These are phyloP conservation scores for Pyropia yezoensis DNA, from an alignment of 23 red algal genomes.

Conservation along the genomic window DNA sequence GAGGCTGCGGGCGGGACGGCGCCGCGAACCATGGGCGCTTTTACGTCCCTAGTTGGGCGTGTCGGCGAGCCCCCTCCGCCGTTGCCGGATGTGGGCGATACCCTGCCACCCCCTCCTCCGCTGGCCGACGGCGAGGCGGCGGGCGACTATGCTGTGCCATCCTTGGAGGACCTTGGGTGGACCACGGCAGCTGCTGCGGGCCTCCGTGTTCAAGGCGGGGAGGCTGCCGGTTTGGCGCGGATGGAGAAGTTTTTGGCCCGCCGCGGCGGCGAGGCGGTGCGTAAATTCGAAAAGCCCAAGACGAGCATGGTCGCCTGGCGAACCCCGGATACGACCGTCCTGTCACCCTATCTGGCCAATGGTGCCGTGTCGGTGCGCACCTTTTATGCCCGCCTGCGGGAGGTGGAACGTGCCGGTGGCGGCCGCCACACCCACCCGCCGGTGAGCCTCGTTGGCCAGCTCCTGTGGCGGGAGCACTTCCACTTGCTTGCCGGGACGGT, in stretches of 20 bases:
- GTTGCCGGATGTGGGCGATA: background rate
- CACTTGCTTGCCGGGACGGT: slow-evolving; percentile 32
- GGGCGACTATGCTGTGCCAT: background rate
- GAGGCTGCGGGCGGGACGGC: slow-evolving; percentile 9
- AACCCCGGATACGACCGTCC: slow-evolving; percentile 59
- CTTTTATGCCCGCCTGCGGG: slow-evolving; percentile 36
- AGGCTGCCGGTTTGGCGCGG: slow-evolving; percentile 43
- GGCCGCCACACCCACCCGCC: slow-evolving; percentile 18
- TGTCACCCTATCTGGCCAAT: slow-evolving; percentile 71
- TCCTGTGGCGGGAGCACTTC: slow-evolving; percentile 91
- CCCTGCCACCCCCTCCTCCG: background rate
- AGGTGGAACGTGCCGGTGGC: slow-evolving; percentile 15
- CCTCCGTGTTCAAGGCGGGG: slow-evolving; percentile 49
- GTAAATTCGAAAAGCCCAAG: slow-evolving; percentile 71
- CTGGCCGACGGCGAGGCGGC: background rate
- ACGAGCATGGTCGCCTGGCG: slow-evolving; percentile 48
- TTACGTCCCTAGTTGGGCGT: slow-evolving; percentile 31
- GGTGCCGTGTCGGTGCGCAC: slow-evolving; percentile 58
- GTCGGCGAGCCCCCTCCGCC: slow-evolving; percentile 37
- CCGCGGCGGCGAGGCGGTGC: slow-evolving; percentile 23
- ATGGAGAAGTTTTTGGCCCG: slow-evolving; percentile 32
- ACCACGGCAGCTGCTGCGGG: background rate
- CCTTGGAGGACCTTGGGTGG: slow-evolving; percentile 29
- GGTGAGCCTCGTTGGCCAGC: slow-evolving; percentile 76
- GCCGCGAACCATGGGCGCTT: slow-evolving; percentile 47